These are phyloP conservation scores for Penicillium odoratum DNA, from an alignment of 495 filamentous ascomycete genomes.

Conservation along the genomic window DNA sequence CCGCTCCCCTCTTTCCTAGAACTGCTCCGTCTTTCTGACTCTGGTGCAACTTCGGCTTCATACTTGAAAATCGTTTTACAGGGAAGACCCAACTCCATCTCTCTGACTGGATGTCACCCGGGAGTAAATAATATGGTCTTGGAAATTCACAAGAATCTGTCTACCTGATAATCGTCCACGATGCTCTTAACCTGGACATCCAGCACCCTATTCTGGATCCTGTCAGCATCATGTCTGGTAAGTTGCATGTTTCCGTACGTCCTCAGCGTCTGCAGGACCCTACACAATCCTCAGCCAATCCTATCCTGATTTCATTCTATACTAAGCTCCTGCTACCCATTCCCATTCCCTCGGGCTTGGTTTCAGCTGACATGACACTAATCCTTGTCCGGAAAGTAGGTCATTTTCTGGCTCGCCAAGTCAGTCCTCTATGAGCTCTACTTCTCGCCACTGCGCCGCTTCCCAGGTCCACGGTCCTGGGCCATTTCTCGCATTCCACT, in stretches of 20 bases:
- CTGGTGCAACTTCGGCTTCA: conserved; percentile 5
- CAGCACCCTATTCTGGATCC: conserved; percentile 14
- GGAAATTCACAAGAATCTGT: conserved; percentile 7
- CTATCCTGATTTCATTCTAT: not conserved
- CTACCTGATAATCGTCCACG: conserved; percentile 3
- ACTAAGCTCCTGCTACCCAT: not conserved
- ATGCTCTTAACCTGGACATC: conserved; percentile 16
- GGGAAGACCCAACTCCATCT: not conserved
- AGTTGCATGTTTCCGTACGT: conserved; percentile 23
- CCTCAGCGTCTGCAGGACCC: conserved; percentile 17
- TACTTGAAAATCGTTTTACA: not conserved
- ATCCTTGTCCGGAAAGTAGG: conserved; percentile 12
- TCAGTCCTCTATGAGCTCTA: conserved; percentile 46
- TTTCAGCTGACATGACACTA: conserved; percentile 5
- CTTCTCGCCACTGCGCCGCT: conserved; percentile 49
- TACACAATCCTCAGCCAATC: conserved; percentile 3
- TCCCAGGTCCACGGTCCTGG: conserved; percentile 53
- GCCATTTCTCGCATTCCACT: conserved; percentile 40
- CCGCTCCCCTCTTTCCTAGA: not conserved
- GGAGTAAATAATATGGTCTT: conserved; percentile 20
- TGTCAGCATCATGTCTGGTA: conserved; percentile 25
- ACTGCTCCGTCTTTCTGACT: not conserved
- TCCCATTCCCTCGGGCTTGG: not conserved
- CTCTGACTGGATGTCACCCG: conserved; percentile 1
- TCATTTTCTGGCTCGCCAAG: conserved; percentile 13